Percentiles rank a stretch among this genome's conserved stretches.
Evolutionary conservation across 2,329 filamentous ascomycete species (phyloP).

Genomic region (Endoconidiophora polonica): DNA sequence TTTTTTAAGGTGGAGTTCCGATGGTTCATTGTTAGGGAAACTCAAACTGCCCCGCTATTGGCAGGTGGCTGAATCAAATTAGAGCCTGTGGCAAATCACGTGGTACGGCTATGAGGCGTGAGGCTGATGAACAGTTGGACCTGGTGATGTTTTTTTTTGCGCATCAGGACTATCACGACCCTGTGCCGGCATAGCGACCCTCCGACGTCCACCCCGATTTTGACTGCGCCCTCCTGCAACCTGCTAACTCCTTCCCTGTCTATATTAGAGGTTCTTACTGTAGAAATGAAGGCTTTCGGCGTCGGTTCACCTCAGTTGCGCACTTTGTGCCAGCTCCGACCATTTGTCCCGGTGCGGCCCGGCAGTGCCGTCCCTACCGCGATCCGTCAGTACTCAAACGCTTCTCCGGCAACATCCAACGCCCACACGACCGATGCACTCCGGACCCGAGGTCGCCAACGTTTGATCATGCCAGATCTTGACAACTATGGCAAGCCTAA

Average conservation of each 20-base stretch:
- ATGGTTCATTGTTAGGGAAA: slow-evolving; percentile 6
- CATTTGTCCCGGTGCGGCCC: slow-evolving; percentile 17
- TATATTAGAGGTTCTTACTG: background rate
- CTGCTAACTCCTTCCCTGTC: background rate
- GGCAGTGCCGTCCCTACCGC: background rate
- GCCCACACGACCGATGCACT: background rate
- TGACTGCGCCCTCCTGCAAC: background rate
- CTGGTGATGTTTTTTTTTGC: background rate
- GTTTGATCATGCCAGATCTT: slow-evolving; percentile 11
- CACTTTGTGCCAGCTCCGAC: slow-evolving; percentile 20
- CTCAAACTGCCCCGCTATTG: slow-evolving; percentile 1
- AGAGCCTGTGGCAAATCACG: slow-evolving; percentile 5
- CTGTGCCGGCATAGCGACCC: background rate
- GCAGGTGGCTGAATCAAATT: slow-evolving; percentile 5
- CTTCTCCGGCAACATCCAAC: background rate
- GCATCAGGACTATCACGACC: background rate
- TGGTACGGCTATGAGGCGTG: slow-evolving; percentile 11
- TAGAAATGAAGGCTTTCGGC: slow-evolving; percentile 13
- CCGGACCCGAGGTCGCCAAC: slow-evolving; percentile 7
- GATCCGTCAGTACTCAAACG: slow-evolving; percentile 7
- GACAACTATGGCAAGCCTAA: slow-evolving; percentile 10
- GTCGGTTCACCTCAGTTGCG: slow-evolving; percentile 19
- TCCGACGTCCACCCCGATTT: background rate
- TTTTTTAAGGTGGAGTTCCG: slow-evolving; percentile 12
- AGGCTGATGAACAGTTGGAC: slow-evolving; percentile 8